Evolutionary conservation across 768 basidiomycete species (phyloP).

Genomic region (Filobasidium wieringae): DNA sequence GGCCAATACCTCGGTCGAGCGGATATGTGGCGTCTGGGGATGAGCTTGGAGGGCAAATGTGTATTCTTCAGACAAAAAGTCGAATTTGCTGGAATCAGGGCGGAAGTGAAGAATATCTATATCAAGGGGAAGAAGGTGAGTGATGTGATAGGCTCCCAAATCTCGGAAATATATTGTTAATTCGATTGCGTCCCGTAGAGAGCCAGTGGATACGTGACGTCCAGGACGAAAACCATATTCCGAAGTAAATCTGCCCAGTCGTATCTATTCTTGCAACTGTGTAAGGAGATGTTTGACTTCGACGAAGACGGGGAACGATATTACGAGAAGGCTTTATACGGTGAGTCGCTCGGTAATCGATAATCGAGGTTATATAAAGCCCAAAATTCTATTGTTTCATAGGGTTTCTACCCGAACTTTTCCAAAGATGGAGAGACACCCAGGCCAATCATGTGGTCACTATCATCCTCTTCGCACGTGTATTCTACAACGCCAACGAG

Average conservation of each 20-base stretch:
- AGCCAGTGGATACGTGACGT: conserved; percentile 59
- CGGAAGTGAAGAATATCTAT: conserved; percentile 70
- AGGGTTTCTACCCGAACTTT: conserved; percentile 79
- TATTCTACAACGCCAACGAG: conserved; percentile 43
- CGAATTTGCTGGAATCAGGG: conserved; percentile 62
- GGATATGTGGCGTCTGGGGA: conserved; percentile 92
- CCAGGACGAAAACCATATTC: conserved; percentile 75
- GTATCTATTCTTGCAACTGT: conserved; percentile 92
- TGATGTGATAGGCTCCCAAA: neutral
- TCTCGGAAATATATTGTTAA: neutral
- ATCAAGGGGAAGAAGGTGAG: conserved; percentile 56
- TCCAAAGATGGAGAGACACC: conserved; percentile 68
- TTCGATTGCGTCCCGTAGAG: neutral
- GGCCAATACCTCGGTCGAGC: conserved; percentile 91
- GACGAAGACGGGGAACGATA: conserved; percentile 90
- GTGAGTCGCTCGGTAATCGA: too few relatives aligned
- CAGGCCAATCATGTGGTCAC: conserved; percentile 87
- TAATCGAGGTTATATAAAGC: too few relatives aligned
- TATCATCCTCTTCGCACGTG: conserved; percentile 84
- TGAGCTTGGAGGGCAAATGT: conserved; percentile 66
- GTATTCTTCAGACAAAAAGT: conserved; percentile 75
- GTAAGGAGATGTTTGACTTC: conserved; percentile 92
- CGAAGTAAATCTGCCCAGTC: conserved; percentile 81
- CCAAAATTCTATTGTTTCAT: neutral
- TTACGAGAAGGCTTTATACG: conserved; percentile 95